Percentiles rank a stretch among this genome's conserved stretches.
phyloP scores from a whole-genome alignment of 306 rosid genomes.

The Rosa chinensis region DNA sequence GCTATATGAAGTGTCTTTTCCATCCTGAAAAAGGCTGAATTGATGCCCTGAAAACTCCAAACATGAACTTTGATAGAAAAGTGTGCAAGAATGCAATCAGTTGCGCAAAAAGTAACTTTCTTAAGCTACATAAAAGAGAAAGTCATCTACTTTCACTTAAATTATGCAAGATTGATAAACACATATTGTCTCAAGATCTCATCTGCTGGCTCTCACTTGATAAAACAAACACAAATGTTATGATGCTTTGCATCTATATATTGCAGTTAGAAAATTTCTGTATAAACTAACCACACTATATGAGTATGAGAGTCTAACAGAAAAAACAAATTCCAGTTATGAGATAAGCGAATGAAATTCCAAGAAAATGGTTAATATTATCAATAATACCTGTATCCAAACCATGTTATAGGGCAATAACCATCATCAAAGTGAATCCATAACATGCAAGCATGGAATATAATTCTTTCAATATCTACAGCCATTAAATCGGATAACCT shows the following conservation, averaged over 20 bases:
- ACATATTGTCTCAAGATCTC: not conserved
- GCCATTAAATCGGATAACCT: not conserved
- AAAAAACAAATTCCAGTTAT: too few species aligned
- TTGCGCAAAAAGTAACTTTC: not conserved
- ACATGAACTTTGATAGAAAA: not conserved
- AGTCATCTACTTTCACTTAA: not conserved
- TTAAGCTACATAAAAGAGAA: not conserved
- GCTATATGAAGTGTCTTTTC: not conserved
- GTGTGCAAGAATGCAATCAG: not conserved
- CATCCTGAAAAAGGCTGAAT: not conserved
- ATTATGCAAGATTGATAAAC: not conserved
- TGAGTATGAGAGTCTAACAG: not conserved
- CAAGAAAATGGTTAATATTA: not conserved
- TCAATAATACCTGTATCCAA: not conserved
- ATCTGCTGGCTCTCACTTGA: not conserved
- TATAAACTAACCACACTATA: too few species aligned
- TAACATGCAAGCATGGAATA: not conserved
- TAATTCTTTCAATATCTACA: not conserved
- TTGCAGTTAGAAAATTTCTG: not conserved
- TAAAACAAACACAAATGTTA: too few species aligned
- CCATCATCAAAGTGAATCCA: not conserved
- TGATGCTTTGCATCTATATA: too few species aligned
- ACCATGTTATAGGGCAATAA: not conserved
- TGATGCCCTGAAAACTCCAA: not conserved
- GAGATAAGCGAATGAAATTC: not conserved